Evolutionary conservation across 495 filamentous ascomycete species (phyloP).

Genomic region (Penicillium verhagenii): DNA sequence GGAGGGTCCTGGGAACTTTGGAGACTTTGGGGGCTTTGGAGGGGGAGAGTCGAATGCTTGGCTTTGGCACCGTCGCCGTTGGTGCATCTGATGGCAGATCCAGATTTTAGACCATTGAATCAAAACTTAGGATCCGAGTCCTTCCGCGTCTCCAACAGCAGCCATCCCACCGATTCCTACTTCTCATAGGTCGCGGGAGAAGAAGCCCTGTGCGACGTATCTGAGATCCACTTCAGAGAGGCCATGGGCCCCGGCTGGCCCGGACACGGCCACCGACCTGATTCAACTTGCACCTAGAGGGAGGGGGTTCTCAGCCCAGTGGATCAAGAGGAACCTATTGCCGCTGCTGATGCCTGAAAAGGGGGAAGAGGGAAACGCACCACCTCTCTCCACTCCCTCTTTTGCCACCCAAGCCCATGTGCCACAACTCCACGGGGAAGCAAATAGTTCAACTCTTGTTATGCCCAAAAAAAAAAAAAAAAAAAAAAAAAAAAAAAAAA

Average conservation of each 20-base stretch:
- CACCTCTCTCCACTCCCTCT: neutral
- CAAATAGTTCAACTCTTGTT: neutral
- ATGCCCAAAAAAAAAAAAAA: neutral
- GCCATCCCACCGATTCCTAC: slow-evolving; percentile 12
- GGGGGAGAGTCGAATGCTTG: neutral
- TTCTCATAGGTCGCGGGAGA: slow-evolving; percentile 26
- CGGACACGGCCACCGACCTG: slow-evolving; percentile 20
- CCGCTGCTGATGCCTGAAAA: slow-evolving; percentile 9
- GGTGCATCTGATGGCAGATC: slow-evolving; percentile 3
- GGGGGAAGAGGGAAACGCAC: neutral
- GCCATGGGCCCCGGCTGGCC: slow-evolving; percentile 20
- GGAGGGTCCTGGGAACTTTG: too few species aligned
- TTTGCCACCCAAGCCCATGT: neutral
- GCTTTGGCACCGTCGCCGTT: slow-evolving; percentile 4
- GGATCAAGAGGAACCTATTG: slow-evolving; percentile 10
- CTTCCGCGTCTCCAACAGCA: slow-evolving; percentile 19
- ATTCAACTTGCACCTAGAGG: neutral
- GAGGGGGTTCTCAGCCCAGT: slow-evolving; percentile 10
- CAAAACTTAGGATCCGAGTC: slow-evolving; percentile 19
- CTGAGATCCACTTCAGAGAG: slow-evolving; percentile 14
- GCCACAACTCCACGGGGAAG: neutral
- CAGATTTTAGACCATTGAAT: slow-evolving; percentile 3
- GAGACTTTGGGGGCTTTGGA: neutral
- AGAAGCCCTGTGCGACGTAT: slow-evolving; percentile 19
- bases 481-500: neutral